phyloP scores from a whole-genome alignment of 441 rosid genomes.

The Pelargonium myrrhifolium region DNA sequence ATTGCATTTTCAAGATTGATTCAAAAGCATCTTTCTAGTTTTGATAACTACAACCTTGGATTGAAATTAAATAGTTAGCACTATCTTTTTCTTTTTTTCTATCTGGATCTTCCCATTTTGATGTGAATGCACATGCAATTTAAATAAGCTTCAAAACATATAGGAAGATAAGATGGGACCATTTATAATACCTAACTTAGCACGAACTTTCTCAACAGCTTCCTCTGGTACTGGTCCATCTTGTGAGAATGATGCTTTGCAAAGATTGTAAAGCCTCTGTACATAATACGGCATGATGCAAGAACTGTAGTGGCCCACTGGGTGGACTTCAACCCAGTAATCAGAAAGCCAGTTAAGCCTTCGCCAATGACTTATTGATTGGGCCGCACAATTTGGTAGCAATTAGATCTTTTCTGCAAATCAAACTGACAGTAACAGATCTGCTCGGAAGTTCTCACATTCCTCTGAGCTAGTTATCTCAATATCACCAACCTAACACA shows the following conservation, averaged over 20 bases:
- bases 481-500: conserved; percentile 16
- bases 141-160: not conserved
- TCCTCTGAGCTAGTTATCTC: conserved; percentile 22
- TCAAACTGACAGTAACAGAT: conserved; percentile 20
- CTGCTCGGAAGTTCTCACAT: conserved; percentile 28
- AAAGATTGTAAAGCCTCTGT: conserved; percentile 66
- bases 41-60: no score
- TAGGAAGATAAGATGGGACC: not conserved
- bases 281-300: conserved; percentile 59
- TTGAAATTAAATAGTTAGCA: no score
- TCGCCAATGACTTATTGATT: conserved; percentile 13
- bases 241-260: conserved; percentile 60
- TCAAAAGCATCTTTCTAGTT: no score
- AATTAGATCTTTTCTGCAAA: conserved; percentile 24
- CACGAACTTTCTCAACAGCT: conserved; percentile 61
- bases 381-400: conserved; percentile 15
- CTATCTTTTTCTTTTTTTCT: no score
- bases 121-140: not conserved
- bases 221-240: conserved; percentile 72
- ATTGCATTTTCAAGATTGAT: no score
- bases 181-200: conserved; percentile 48
- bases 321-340: conserved; percentile 16
- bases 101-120: not conserved
- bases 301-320: conserved; percentile 34
- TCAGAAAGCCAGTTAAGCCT: conserved; percentile 28